phyloP scores from a whole-genome alignment of 257 asterid genomes.

The Datura wrightii region DNA sequence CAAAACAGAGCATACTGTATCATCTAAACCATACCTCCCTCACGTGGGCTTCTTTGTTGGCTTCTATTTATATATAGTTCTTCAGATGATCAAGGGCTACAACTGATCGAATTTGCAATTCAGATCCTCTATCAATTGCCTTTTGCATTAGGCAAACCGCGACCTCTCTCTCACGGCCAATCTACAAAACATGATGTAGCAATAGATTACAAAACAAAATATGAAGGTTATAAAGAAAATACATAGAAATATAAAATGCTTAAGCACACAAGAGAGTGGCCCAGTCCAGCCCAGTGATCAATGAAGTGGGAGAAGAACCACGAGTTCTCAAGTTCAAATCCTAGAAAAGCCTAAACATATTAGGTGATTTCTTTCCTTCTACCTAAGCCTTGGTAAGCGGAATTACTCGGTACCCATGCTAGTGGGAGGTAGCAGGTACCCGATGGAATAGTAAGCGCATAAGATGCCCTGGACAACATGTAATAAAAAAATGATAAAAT shows the following conservation, averaged over 20 bases:
- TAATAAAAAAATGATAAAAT: background rate
- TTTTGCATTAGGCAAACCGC: constrained; percentile 97
- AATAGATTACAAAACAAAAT: background rate
- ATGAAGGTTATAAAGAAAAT: background rate
- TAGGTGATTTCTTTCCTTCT: too few relatives aligned
- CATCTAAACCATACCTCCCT: constrained; percentile 68
- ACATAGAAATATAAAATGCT: background rate
- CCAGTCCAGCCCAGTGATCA: constrained; percentile 2
- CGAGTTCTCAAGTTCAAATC: background rate
- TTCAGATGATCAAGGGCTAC: constrained; percentile 94
- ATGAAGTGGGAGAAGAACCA: background rate
- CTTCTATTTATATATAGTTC: constrained; percentile 80
- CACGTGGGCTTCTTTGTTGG: constrained; percentile 96
- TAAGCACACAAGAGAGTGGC: background rate
- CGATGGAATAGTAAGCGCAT: background rate
- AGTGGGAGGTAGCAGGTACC: background rate
- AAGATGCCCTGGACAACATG: background rate
- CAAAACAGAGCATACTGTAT: constrained; percentile 24
- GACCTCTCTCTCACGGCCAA: constrained; percentile 94
- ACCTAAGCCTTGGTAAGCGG: background rate
- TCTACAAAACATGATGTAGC: constrained; percentile 46
- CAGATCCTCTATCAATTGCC: constrained; percentile 81
- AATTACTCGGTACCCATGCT: background rate
- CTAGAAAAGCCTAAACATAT: background rate
- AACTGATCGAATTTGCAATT: constrained; percentile 85